phyloP scores from a whole-genome alignment of 345 rosid genomes.

The Citrus sp. region DNA sequence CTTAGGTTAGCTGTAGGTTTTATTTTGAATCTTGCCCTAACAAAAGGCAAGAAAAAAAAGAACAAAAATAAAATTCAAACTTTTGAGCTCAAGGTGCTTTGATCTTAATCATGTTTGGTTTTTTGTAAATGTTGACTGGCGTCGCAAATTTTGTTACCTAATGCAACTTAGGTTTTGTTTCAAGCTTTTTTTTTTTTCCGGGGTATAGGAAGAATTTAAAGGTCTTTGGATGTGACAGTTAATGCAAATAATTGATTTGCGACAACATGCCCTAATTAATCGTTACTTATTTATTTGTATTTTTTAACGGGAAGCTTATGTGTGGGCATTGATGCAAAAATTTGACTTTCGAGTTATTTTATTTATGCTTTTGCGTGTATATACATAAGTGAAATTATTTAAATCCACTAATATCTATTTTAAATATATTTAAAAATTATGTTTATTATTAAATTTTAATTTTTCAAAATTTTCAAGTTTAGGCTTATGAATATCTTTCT shows the following conservation, averaged over 20 bases:
- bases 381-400: no score
- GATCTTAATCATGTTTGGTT: neutral
- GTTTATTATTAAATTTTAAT: no score
- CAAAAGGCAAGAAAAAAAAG: neutral
- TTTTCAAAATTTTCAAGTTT: no score
- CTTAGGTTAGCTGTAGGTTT: neutral
- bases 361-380: no score
- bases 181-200: neutral
- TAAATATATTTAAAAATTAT: no score
- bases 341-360: no score
- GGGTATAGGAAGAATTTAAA: neutral
- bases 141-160: neutral
- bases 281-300: neutral
- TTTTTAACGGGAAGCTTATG: no score
- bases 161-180: neutral
- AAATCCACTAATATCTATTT: no score
- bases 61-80: neutral
- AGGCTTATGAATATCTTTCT: no score
- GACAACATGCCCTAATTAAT: neutral
- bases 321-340: no score
- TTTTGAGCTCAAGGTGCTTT: constrained; percentile 9
- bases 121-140: neutral
- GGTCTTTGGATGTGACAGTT: neutral
- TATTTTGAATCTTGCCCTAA: neutral
- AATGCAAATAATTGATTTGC: neutral